Base-by-base conservation (phyloP, 116 monocot species). In the Trichopus zeylanicus region DNA sequence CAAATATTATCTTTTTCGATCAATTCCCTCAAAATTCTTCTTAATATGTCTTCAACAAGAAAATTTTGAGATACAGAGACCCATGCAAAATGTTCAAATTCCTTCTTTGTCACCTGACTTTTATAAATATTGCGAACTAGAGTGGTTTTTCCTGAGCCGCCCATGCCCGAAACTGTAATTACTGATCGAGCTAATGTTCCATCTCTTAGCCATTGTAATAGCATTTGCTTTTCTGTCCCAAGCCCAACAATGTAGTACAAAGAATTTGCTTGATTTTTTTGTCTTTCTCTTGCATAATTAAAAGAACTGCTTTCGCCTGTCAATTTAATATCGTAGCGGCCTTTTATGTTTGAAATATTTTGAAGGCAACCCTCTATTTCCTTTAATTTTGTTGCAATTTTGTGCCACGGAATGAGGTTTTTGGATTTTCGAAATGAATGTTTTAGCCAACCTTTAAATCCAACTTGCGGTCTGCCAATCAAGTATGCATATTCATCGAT, bases 61-160 rank as follows among this genome's bases (percentile, higher is more conserved):
- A 12, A 57, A 10, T 29, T 30, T 16, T 57, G 57, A 4, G 57
- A 57, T 1, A 57, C 57, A 5, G 32, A n/a, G 20, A 57, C 33
- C 57, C 31, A 34, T 15, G 31, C 34, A 10, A 4, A 18, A 6
- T n/a, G 33, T 0, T 57, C 4, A 27, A 53, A 53, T 0, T 15
- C 12, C 1, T 3, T 27, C 53, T 20, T 23, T n/a, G 8, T 18
- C n/a, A n/a, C n/a, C n/a, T n/a, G n/a, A 16, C n/a, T 57, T 5
- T 57, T 10, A 32, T 57, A 57, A 20, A 57, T 20, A 23, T 19
- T 18, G 5, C 21, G 5, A 4, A 16, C 57, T 3, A 57, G 57
- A 18, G 57, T 57, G 57, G 57, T 55, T 19, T 55, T 55, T 2
- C 55, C 55, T 6, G 31, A 15, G 13, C 55, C 55, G 3, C 30